A percentile compares a stretch with the other conserved stretches of the same genome.
phyloP scores from a whole-genome alignment of 164 flowering plant genomes.

The Saururus chinensis region DNA sequence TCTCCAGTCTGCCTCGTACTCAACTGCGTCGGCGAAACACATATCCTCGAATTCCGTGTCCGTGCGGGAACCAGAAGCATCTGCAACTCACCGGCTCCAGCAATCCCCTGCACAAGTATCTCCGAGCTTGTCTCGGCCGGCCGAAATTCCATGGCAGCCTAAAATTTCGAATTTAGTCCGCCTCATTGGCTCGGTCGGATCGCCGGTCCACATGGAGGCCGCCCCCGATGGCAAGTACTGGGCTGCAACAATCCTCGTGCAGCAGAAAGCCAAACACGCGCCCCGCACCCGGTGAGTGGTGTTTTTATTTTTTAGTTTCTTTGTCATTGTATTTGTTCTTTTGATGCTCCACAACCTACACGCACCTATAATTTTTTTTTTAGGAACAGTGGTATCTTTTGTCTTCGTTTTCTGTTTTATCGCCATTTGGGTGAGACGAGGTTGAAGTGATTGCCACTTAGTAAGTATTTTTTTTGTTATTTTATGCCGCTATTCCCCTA shows the following conservation, averaged over 20 bases:
- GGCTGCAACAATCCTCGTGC: constrained; percentile 46
- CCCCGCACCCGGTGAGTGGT: not conserved
- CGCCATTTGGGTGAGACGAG: too few species aligned
- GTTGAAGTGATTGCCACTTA: too few species aligned
- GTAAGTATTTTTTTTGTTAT: too few species aligned
- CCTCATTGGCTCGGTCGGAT: constrained; percentile 33
- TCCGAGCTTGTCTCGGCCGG: constrained; percentile 37
- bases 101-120: not conserved
- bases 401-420: too few species aligned
- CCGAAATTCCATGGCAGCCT: constrained; percentile 47
- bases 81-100: too few species aligned
- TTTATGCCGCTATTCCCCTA: too few species aligned
- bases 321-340: not conserved
- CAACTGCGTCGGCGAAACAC: not conserved
- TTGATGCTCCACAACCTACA: not conserved
- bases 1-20: constrained; percentile 7
- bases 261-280: constrained; percentile 8
- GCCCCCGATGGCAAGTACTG: constrained; percentile 38
- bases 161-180: constrained; percentile 49
- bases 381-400: too few species aligned
- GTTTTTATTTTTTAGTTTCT: not conserved
- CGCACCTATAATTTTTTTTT: too few species aligned
- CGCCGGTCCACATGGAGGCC: constrained; percentile 34
- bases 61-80: too few species aligned
- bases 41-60: too few species aligned